Base-by-base conservation (phyloP, 129 eudicot genomes). In the Artemisia tridentata region DNA sequence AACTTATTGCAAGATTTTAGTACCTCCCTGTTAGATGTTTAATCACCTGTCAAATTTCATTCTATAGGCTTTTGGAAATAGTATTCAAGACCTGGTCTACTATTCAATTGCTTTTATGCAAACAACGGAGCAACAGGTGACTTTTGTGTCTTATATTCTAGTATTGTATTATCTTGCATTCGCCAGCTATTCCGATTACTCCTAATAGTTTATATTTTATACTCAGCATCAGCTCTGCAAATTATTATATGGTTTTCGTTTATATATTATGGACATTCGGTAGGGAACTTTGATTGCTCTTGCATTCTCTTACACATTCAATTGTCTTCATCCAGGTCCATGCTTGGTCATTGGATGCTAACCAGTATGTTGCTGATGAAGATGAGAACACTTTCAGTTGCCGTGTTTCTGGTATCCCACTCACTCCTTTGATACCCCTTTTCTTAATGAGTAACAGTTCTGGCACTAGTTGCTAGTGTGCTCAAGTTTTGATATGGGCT, bases 61-160 rank as follows among this genome's bases (percentile, higher is more conserved):
- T 57, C 14, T 74, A 45, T 73, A 93, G 98, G 95, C 83, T 74
- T 75, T 93, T 64, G 96, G 79, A 76, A 80, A 86, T 75, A 84
- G 89, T 77, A 47, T 90, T 60, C 79, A 86, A 57, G 99, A 93
- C 74, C 77, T 93, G 65, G 96, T 85, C 59, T 87, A 90, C 83
- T 93, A 90, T 83, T 85, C 96, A 41, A 80, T 93, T 50, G 96
- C 92, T 69, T 93, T 93, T 79, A 83, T 89, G 83, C 99, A 93
- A 77, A 87, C 86, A 69, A 93, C 99, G 2, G 99, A 93, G 79
- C 99, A 93, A 75, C 99, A 93, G 91, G 99, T 93, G 80, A 65
- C 23, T 43, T 60, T 61, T 27, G 70, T 51, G 14, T 46, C 29
- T 71, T 65, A 25, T 17, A 16, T 14, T 52, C 19, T 46, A 23